A percentile compares a stretch with the other conserved stretches of the same genome.
These are phyloP conservation scores for Yamadazyma sp. DNA, from an alignment of 1,139 yeast genomes.

Conservation along the genomic window DNA sequence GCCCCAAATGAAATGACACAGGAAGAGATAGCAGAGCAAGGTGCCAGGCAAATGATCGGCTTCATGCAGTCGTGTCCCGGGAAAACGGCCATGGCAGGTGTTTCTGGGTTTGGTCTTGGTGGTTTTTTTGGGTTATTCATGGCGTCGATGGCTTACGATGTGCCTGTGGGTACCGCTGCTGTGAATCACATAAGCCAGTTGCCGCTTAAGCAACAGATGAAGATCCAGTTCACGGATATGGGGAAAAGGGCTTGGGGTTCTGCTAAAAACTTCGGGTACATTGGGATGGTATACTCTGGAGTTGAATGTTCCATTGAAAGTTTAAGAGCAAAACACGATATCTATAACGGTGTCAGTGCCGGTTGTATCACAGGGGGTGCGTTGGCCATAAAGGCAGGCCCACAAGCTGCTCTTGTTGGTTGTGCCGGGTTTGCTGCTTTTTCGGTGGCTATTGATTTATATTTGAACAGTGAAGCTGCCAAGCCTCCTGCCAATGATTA, in stretches of 20 bases:
- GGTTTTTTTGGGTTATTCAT: slow-evolving; percentile 95
- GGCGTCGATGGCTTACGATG: slow-evolving; percentile 91
- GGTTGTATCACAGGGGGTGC: slow-evolving; percentile 96
- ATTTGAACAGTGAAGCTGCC: slow-evolving; percentile 82
- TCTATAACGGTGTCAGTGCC: slow-evolving; percentile 88
- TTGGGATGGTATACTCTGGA: slow-evolving; percentile 92
- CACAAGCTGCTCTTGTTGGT: slow-evolving; percentile 86
- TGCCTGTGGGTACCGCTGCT: slow-evolving; percentile 65
- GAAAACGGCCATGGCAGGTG: slow-evolving; percentile 88
- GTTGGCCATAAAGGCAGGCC: slow-evolving; percentile 87
- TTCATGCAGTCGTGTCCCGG: slow-evolving; percentile 96
- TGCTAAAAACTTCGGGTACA: slow-evolving; percentile 93
- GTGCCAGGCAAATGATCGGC: slow-evolving; percentile 80
- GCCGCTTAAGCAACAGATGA: slow-evolving; percentile 92
- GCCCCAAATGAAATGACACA: slow-evolving; percentile 66
- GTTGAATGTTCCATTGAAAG: slow-evolving; percentile 90
- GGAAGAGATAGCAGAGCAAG: slow-evolving; percentile 90
- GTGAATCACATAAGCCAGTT: slow-evolving; percentile 66
- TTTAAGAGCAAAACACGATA: slow-evolving; percentile 86
- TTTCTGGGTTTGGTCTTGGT: slow-evolving; percentile 91
- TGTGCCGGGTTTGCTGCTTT: slow-evolving; percentile 99
- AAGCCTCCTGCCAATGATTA: slow-evolving; percentile 89
- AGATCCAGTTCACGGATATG: slow-evolving; percentile 88
- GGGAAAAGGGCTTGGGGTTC: slow-evolving; percentile 80
- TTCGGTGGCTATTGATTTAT: slow-evolving; percentile 88